Conservation (phyloP, 2,329 filamentous ascomycete species). For the Tothia fuscella region DNA sequence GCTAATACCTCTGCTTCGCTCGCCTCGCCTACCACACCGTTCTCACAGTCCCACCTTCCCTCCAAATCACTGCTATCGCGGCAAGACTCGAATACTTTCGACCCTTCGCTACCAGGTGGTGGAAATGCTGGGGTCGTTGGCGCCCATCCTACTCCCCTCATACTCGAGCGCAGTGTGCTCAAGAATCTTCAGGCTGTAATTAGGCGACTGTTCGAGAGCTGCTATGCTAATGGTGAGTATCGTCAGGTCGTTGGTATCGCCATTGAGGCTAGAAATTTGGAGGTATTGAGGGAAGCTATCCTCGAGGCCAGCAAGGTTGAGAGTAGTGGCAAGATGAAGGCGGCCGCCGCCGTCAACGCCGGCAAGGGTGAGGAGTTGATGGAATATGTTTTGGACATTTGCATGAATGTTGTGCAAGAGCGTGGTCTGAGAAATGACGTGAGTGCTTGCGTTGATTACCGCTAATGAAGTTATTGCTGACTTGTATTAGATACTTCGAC, state of each 20-base stretch:
- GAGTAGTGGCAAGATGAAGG: constrained; percentile 51
- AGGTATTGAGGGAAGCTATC: constrained; percentile 77
- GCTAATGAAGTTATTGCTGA: no score
- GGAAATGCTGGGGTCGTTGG: constrained; percentile 42
- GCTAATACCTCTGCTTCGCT: constrained; percentile 53
- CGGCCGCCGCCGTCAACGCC: constrained; percentile 33
- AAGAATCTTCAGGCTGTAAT: constrained; percentile 73
- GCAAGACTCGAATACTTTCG: constrained; percentile 52
- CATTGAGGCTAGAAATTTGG: constrained; percentile 84
- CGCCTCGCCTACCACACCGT: constrained; percentile 83
- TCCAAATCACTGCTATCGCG: constrained; percentile 93
- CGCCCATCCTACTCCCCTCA: constrained; percentile 47
- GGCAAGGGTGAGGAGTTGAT: constrained; percentile 79
- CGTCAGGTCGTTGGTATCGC: constrained; percentile 95
- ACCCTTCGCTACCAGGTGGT: constrained; percentile 42
- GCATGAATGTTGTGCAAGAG: constrained; percentile 96
- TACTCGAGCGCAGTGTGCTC: constrained; percentile 62
- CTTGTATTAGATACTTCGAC: constrained; percentile 79
- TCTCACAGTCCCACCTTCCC: constrained; percentile 84
- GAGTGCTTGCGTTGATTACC: constrained; percentile 37
- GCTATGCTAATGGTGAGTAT: constrained; percentile 75
- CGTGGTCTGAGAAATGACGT: constrained; percentile 67
- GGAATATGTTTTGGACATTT: constrained; percentile 91
- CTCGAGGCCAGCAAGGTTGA: constrained; percentile 69
- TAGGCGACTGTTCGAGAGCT: constrained; percentile 81